phyloP scores from a whole-genome alignment of 2,329 filamentous ascomycete species.

The Bipolaris cookei region DNA sequence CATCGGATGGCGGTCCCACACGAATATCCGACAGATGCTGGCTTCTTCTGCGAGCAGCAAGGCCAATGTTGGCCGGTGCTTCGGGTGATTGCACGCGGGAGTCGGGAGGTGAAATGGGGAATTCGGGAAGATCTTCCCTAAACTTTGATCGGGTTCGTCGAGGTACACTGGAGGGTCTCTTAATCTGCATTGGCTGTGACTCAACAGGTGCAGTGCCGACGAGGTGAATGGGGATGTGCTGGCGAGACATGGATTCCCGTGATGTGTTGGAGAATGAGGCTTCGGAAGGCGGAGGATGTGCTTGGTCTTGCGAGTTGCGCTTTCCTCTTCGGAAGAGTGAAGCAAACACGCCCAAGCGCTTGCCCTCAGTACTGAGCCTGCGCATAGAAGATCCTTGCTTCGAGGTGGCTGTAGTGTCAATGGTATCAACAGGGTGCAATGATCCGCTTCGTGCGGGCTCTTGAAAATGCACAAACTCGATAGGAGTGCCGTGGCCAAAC shows the following conservation, averaged over 20 bases:
- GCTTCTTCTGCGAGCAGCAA: constrained; percentile 51
- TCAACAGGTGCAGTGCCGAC: constrained; percentile 46
- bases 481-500: constrained; percentile 36
- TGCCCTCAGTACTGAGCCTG: constrained; percentile 45
- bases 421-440: constrained; percentile 41
- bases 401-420: constrained; percentile 39
- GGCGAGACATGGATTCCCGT: constrained; percentile 77
- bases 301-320: constrained; percentile 57
- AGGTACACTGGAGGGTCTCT: constrained; percentile 64
- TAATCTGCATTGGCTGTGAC: constrained; percentile 48
- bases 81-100: constrained; percentile 82
- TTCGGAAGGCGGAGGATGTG: constrained; percentile 68
- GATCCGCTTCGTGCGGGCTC: constrained; percentile 43
- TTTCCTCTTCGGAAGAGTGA: constrained; percentile 73
- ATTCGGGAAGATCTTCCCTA: constrained; percentile 87
- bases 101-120: constrained; percentile 82
- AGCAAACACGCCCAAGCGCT: constrained; percentile 45
- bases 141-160: constrained; percentile 89
- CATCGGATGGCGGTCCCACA: constrained; percentile 33
- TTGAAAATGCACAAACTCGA: constrained; percentile 50
- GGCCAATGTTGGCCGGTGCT: constrained; percentile 55
- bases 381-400: constrained; percentile 33
- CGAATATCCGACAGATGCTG: constrained; percentile 45
- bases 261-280: constrained; percentile 82
- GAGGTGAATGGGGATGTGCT: constrained; percentile 59